phyloP scores from a whole-genome alignment of 192 early-diverging fungal species.

The Paraglomus brasilianum region DNA sequence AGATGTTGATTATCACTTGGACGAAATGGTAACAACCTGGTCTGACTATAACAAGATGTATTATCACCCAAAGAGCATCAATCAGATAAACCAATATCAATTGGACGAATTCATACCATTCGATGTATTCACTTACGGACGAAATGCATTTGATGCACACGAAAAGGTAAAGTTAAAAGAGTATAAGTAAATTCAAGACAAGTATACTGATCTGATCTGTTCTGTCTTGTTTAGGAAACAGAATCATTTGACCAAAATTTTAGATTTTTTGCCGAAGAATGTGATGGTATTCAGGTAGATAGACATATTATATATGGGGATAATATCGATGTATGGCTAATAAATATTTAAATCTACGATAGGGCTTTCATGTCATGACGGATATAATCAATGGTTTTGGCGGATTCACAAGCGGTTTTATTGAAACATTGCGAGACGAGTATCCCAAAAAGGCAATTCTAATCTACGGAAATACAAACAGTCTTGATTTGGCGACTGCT shows the following conservation, averaged over 20 bases:
- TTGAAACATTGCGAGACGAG: conserved; percentile 66
- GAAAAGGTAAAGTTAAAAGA: conserved; percentile 40
- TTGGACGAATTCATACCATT: conserved; percentile 50
- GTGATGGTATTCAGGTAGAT: conserved; percentile 50
- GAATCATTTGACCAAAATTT: conserved; percentile 55
- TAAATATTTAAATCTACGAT: neutral
- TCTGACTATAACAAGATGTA: conserved; percentile 78
- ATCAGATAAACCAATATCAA: conserved; percentile 41
- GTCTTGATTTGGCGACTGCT: neutral
- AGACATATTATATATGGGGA: neutral
- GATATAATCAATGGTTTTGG: conserved; percentile 66
- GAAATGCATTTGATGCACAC: conserved; percentile 46
- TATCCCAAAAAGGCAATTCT: conserved; percentile 64
- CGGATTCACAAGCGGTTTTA: conserved; percentile 60
- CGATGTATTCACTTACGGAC: conserved; percentile 51
- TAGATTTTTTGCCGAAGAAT: conserved; percentile 54
- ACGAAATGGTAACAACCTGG: conserved; percentile 63
- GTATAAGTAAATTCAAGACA: neutral
- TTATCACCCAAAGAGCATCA: conserved; percentile 70
- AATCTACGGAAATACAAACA: conserved; percentile 52
- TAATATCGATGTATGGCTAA: neutral
- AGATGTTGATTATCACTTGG: conserved; percentile 43
- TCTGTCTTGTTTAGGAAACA: conserved; percentile 40
- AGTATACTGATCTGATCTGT: neutral
- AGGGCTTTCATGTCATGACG: conserved; percentile 74